Conservation (phyloP, 768 basidiomycete species). For the Flagelloscypha sp. region DNA sequence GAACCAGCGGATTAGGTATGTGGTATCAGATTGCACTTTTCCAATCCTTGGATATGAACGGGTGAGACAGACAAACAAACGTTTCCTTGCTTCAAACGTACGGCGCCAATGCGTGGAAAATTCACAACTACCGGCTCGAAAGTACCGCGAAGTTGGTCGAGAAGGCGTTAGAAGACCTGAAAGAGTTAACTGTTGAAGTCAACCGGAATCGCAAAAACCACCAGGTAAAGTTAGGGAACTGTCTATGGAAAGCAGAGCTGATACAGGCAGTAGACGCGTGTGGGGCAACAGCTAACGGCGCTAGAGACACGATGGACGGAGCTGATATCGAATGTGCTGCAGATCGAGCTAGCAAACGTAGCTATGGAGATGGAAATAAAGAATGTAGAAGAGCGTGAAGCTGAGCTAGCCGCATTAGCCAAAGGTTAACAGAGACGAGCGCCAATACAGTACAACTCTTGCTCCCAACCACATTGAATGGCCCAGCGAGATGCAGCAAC, state of each 20-base stretch:
- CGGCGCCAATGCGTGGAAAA: conserved; percentile 85
- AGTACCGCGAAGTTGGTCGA: conserved; percentile 66
- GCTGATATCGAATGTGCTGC: conserved; percentile 80
- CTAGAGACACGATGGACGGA: conserved; percentile 91
- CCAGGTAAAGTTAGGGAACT: no score
- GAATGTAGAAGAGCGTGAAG: conserved; percentile 48
- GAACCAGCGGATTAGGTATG: conserved; percentile 75
- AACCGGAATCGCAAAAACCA: conserved; percentile 84
- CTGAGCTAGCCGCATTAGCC: conserved; percentile 43
- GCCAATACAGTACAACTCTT: neutral
- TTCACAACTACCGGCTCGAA: conserved; percentile 85
- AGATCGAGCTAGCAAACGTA: conserved; percentile 92
- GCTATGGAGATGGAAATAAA: conserved; percentile 79
- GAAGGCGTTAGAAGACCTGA: conserved; percentile 65
- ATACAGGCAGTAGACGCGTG: conserved; percentile 68
- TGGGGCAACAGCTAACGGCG: conserved; percentile 71
- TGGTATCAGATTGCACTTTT: conserved; percentile 8
- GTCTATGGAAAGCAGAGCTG: no score
- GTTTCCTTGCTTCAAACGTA: conserved; percentile 76
- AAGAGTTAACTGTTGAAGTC: conserved; percentile 71
- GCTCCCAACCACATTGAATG: neutral
- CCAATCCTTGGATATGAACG: conserved; percentile 6
- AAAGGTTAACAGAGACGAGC: conserved; percentile 3
- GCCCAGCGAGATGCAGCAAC: conserved; percentile 12
- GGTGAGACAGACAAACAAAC: conserved; percentile 76